Base-by-base conservation (phyloP, 116 monocot species). In the Trichopus zeylanicus region DNA sequence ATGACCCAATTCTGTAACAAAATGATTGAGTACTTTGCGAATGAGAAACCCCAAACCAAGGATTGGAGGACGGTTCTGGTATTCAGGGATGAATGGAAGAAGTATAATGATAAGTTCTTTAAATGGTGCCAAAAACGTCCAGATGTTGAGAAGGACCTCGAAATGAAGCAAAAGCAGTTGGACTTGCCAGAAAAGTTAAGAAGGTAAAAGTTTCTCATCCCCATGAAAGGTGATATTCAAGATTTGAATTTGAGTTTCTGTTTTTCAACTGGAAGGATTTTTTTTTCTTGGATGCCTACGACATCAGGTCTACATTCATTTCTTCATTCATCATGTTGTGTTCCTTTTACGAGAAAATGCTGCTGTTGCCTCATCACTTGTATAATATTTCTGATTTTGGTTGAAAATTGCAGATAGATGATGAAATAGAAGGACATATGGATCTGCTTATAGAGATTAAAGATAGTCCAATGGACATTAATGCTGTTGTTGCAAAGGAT, bases 1-100 rank as follows among this genome's bases (percentile, higher is more conserved):
- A 81, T 95, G 90, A 84, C 90, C 57, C 70, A 90, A 61, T 81
- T 95, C 46, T 95, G 90, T 60, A 90, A 95, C 63, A 95, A 78
- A 62, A 89, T 95, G 86, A 89, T 95, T 29, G 86, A 88, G 10
- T 76, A 78, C 64, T 95, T 95, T 69, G 57, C 90, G 81, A 60
- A 76, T 59, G 82, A 86, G 51, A 95, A 81, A 31, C 86, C 90
- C 29, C 72, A 76, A 31, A 68, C 90, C 6, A 89, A 87, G 72
- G 86, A 95, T 30, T 95, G 94, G 94, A 83, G 90, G 74, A 95
- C 86, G 72, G 5, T 95, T 20, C 74, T 95, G 75, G 69, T 86
- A 24, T 86, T 86, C 69, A 83, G 94, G 30, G 86, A 90, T 57
- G 90, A 95, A 15, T 89, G 90, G 86, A 77, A 76, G 31, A 95